Evolutionary conservation across 2,329 filamentous ascomycete species (phyloP), one percentile per base, ranked within the genome.

Genomic region (Paracamarosporium sp.): DNA sequence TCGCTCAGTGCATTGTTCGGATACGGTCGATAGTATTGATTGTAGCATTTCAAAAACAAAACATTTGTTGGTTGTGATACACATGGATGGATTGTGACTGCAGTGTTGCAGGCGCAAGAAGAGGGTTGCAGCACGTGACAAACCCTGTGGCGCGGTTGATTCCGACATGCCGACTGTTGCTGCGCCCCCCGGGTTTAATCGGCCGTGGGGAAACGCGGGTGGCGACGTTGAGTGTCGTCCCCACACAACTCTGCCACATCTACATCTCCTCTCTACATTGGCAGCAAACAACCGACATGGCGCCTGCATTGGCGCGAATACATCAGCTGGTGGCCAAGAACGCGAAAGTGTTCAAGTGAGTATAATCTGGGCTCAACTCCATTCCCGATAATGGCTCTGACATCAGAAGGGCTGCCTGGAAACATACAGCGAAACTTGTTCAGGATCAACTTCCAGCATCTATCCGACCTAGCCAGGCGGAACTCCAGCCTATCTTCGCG

Each of bases 401-500:
- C 60, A 55, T 48, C 53, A 52, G 48, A 55, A 82, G 81, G 70
- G 77, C 79, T 67, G 80, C 79, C 68, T 79, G 80, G 73, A 79
- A 79, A 67, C 78, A 81, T 64, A 76, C 80, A 54, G 77, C 79
- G 47, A 78, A 76, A 60, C 74, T 80, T 52, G 70, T 83, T 56
- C 78, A 80, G 70, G 72, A 76, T 56, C 78, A 80, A 56, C 67
- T 83, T 50, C 75, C 77, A 53, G 71, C 79, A 33, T 74, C 77
- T 56, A 53, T 72, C 57, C 75, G 79, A 55, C 78, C 82, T 59
- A 69, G 79, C 20, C 72, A 80, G 62, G 75, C 75, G 25, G 79
- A 85, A 67, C 76, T 88, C 47, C 83, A 90, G 70, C 86, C 87
- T 17, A 80, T 85, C 25, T 84, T 87, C 65, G 84, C 82, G 35